A percentile compares a stretch with the other conserved stretches of the same genome.
These are phyloP conservation scores for Neoascochyta sp. DNA, from an alignment of 2,329 filamentous ascomycete species.

Conservation along the genomic window DNA sequence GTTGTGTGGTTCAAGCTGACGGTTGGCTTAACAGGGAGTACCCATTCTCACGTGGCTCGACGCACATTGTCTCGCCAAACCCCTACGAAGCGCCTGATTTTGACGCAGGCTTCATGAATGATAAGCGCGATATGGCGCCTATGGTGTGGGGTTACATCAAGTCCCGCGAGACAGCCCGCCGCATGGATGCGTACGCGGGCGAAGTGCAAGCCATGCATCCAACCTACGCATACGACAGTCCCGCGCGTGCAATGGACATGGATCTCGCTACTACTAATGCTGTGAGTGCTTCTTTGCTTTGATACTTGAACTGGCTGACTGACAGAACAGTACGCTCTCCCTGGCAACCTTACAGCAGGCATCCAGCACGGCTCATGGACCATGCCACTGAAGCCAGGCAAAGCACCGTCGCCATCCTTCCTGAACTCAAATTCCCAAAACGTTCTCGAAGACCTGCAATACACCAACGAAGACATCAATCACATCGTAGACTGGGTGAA, in stretches of 20 bases:
- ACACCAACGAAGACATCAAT: slow-evolving; percentile 60
- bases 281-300: slow-evolving; percentile 5
- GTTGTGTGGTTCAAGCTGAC: too few species aligned
- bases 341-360: slow-evolving; percentile 66
- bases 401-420: slow-evolving; percentile 46
- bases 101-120: slow-evolving; percentile 80
- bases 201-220: slow-evolving; percentile 65
- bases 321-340: slow-evolving; percentile 58
- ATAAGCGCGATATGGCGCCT: slow-evolving; percentile 77
- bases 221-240: slow-evolving; percentile 67
- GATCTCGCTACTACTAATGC: slow-evolving; percentile 71
- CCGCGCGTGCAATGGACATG: slow-evolving; percentile 67
- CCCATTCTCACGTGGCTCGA: slow-evolving; percentile 69
- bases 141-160: slow-evolving; percentile 81
- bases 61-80: slow-evolving; percentile 66
- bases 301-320: slow-evolving; percentile 3
- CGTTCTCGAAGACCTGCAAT: slow-evolving; percentile 62
- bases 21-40: too few species aligned
- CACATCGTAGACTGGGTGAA: slow-evolving; percentile 63
- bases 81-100: slow-evolving; percentile 74
- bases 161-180: slow-evolving; percentile 72
- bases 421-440: slow-evolving; percentile 64
- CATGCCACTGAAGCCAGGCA: slow-evolving; percentile 55
- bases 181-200: slow-evolving; percentile 74
- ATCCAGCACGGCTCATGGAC: slow-evolving; percentile 74